Evolutionary conservation across 495 filamentous ascomycete genomes (phyloP).

Genomic region (Hypoxylon crocopeplum): DNA sequence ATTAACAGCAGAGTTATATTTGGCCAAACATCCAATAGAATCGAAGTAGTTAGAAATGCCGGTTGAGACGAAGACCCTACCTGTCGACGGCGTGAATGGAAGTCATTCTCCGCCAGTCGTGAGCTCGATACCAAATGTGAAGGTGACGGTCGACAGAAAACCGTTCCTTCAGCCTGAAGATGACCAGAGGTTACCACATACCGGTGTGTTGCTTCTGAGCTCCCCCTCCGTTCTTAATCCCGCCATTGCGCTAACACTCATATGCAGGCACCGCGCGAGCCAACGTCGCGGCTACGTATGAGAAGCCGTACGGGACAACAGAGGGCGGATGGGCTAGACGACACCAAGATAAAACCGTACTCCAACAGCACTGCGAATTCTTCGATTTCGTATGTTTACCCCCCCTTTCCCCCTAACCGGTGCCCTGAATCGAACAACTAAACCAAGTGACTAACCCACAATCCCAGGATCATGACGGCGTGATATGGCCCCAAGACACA

Average conservation of each 20-base stretch:
- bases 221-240: not conserved
- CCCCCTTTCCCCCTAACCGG: slow-evolving; percentile 27
- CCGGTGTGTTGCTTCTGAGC: slow-evolving; percentile 9
- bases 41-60: slow-evolving; percentile 4
- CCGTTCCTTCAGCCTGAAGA: slow-evolving; percentile 37
- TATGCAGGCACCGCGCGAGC: slow-evolving; percentile 41
- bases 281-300: slow-evolving; percentile 44
- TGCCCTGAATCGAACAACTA: slow-evolving; percentile 37
- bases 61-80: slow-evolving; percentile 10
- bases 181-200: slow-evolving; percentile 28
- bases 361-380: slow-evolving; percentile 63
- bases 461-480: slow-evolving; percentile 51
- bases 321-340: slow-evolving; percentile 23
- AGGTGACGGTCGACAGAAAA: slow-evolving; percentile 34
- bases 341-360: slow-evolving; percentile 41
- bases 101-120: slow-evolving; percentile 9
- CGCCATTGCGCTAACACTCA: not conserved
- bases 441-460: not conserved
- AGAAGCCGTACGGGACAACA: slow-evolving; percentile 42
- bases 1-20: not conserved
- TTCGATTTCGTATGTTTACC: slow-evolving; percentile 34
- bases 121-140: slow-evolving; percentile 23
- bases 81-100: slow-evolving; percentile 2
- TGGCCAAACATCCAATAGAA: slow-evolving; percentile 1
- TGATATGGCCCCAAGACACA: slow-evolving; percentile 61